Evolutionary conservation across 164 flowering plant genomes (phyloP), one percentile per base, ranked within the genome.

Genomic region (Umbellularia californica): DNA sequence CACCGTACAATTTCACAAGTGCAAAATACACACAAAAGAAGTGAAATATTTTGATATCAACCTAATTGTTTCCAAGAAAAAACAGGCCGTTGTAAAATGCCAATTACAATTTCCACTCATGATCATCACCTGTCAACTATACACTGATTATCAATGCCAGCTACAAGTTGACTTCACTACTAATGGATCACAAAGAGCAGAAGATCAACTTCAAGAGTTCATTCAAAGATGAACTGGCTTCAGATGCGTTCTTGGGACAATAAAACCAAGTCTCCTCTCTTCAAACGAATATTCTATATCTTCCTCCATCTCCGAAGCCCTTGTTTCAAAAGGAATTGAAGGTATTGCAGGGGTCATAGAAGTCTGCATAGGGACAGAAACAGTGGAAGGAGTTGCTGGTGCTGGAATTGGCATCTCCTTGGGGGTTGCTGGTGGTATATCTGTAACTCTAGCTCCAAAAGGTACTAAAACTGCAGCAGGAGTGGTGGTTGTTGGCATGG

Each of bases 361-460:
- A 5, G 89, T 92, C 80, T 87, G 94, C 97, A 92, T 94, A 23
- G 95, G 88, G 3, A 88, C 85, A 0, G 90, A 84, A 62, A 85
- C 77, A 0, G 92, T 88, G 51, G 86, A 81, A 51, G 95, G 94
- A 25, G 97, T 90, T 2, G 76, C 12, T 2, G 89, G 90, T 14
- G 80, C 72, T 11, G 81, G 82, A 35, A 82, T 72, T 10, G 86
- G 77, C 82, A 79, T 81, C 51, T 78, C 63, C 58, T 72, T 85
- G 3, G 97, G 95, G 4, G 91, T 89, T 41, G 47, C 47, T 41
- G 47, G 47, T 41, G 47, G 47, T 41, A 12, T 47, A 33, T 71
- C 80, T 28, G 52, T 60, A 35, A 35, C 25, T 17, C 62, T 68
- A 11, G 78, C 28, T 25, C 67, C 73, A 35, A 64, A 72, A 3